Evolutionary conservation across 352 stramenopile genomes (phyloP).

Genomic region (Globisporangium nagaii): DNA sequence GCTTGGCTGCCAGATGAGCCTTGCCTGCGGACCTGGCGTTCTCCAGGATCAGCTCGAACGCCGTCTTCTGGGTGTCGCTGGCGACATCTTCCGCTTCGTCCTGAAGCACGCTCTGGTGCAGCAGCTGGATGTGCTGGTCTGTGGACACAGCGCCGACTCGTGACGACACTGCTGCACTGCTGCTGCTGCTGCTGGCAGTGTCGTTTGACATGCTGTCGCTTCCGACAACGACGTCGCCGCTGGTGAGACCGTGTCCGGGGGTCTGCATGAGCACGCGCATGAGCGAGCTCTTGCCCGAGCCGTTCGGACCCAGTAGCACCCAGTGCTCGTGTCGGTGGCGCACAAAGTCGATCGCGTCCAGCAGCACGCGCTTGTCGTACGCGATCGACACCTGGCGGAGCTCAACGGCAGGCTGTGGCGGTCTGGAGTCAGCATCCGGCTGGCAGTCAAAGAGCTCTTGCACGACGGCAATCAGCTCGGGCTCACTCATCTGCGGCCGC

Average conservation of each 20-base stretch:
- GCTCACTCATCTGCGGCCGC: slow-evolving; percentile 22
- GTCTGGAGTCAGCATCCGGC: not conserved
- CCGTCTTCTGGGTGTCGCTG: slow-evolving; percentile 15
- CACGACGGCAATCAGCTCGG: slow-evolving; percentile 29
- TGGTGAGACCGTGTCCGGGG: slow-evolving; percentile 36
- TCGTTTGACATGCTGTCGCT: slow-evolving; percentile 2
- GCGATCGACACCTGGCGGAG: slow-evolving; percentile 52
- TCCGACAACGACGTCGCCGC: slow-evolving; percentile 33
- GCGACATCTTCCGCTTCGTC: not conserved
- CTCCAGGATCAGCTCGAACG: slow-evolving; percentile 35
- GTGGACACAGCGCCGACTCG: slow-evolving; percentile 84
- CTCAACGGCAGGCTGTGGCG: slow-evolving; percentile 19
- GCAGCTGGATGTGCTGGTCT: slow-evolving; percentile 83
- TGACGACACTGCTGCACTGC: not conserved
- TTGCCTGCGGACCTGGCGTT: slow-evolving; percentile 31
- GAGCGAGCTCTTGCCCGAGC: slow-evolving; percentile 72
- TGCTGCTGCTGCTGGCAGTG: not conserved
- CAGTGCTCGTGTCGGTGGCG: slow-evolving; percentile 54
- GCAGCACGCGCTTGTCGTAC: slow-evolving; percentile 45
- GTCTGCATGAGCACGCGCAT: slow-evolving; percentile 69
- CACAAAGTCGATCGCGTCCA: slow-evolving; percentile 49
- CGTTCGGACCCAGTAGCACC: slow-evolving; percentile 64
- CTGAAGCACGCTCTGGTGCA: slow-evolving; percentile 33
- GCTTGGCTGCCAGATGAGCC: slow-evolving; percentile 21
- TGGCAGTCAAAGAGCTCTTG: slow-evolving; percentile 28